These are phyloP conservation scores for Salicornia ramosissima DNA, from an alignment of 148 eudicot genomes.

Conservation along the genomic window DNA sequence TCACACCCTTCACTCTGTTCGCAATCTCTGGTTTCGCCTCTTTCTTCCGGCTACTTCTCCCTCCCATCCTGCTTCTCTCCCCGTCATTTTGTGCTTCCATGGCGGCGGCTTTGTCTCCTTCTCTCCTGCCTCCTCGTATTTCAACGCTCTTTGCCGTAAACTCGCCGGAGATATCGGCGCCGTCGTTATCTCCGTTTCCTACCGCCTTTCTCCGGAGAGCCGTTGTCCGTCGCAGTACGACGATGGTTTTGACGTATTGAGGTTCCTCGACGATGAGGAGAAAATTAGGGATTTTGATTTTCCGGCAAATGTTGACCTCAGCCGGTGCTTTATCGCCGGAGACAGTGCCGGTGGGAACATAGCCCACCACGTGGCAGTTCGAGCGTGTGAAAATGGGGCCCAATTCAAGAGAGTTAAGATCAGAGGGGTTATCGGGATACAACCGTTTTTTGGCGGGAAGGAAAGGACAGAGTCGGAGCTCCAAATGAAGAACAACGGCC, in stretches of 20 bases:
- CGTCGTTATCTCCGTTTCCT: constrained; percentile 33
- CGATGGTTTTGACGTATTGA: constrained; percentile 31
- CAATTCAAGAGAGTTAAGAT: constrained; percentile 23
- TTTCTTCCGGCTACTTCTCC: constrained; percentile 15
- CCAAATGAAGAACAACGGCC: not conserved
- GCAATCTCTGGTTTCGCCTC: constrained; percentile 20
- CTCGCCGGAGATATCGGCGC: constrained; percentile 22
- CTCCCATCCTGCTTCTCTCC: constrained; percentile 13
- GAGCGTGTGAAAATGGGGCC: constrained; percentile 3
- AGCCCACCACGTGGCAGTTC: constrained; percentile 34
- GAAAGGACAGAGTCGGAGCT: constrained; percentile 37
- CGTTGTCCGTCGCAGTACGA: constrained; percentile 30
- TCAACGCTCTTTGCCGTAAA: constrained; percentile 32
- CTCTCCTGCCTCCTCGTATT: constrained; percentile 21
- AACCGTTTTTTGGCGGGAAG: constrained; percentile 44
- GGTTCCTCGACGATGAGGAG: constrained; percentile 23
- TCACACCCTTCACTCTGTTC: constrained; percentile 25
- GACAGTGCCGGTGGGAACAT: constrained; percentile 47
- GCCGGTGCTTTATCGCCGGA: constrained; percentile 38
- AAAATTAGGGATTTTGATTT: constrained; percentile 1
- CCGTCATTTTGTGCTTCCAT: constrained; percentile 36
- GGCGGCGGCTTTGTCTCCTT: constrained; percentile 40
- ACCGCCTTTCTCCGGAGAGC: constrained; percentile 42
- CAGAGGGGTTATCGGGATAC: constrained; percentile 31
- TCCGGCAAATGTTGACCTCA: constrained; percentile 24